Base-by-base conservation (phyloP, 805 yeast species). In the Yarrowia sp. region DNA sequence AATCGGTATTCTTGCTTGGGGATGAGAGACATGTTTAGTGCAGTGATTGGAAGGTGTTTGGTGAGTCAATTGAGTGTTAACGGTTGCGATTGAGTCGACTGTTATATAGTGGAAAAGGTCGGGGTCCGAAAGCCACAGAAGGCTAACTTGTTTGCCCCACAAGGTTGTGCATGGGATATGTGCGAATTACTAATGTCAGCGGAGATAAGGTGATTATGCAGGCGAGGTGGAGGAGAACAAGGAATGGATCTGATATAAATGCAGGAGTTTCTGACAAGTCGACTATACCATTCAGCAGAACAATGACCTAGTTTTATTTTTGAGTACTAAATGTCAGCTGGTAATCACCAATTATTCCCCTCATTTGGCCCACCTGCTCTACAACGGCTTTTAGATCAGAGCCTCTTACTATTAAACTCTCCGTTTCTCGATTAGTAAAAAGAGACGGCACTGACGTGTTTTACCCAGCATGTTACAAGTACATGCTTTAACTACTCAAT, bases 1-100 rank as follows among this genome's bases (percentile, higher is more conserved):
- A 74, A 74, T 50, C 78, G 77, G 72, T 74, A 76, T 48, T 75
- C 77, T 70, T 43, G 11, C 32, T 40, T 36, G 40, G 72, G 72
- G 43, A 71, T 67, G 56, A 40, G 46, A 3, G 38, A 26, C 63
- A 40, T 53, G 19, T 32, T 32, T 7, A 2, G 5, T 3, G 36
- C 3, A 32, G 38, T 32, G 14, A 14, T 10, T 3, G 58, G 5
- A 7, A 12, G 8, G 22, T 50, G 55, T 32, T 14, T 15, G 53
- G 16, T 49, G 58, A 36, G 58, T 7, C 58, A 38, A 38, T 38
- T 52, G 43, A 49, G 38, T 14, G 15, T n/a, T 15, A 36, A 10
- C 15, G 40, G 56, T 3, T n/a, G 15, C 35, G 19, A 36, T 16
- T 53, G 58, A 5, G 58, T 36, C 2, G 12, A 14, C 16, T n/a